Evolutionary conservation across 169 alveolate species (phyloP).

Genomic region (Amoebophrya sp.): DNA sequence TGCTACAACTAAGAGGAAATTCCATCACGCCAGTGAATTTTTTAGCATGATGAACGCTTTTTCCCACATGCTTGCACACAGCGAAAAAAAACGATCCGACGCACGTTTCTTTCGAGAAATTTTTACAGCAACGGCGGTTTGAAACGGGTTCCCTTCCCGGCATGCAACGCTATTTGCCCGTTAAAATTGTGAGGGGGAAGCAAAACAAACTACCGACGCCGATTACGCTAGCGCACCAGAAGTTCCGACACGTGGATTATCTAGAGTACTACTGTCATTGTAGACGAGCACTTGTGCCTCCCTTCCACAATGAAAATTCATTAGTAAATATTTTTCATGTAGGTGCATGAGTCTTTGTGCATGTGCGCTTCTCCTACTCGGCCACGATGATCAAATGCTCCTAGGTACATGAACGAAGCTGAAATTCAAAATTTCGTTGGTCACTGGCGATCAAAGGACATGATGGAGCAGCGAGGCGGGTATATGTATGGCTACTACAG

Average conservation of each 20-base stretch:
- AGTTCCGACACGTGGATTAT: conserved; percentile 95
- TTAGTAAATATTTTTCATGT: too few relatives aligned
- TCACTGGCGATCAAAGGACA: conserved; percentile 78
- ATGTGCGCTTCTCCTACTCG: background rate
- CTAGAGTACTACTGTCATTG: conserved; percentile 68
- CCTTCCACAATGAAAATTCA: too few relatives aligned
- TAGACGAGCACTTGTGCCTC: too few relatives aligned
- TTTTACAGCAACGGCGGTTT: background rate
- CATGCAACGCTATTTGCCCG: background rate
- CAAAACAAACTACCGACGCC: conserved; percentile 13
- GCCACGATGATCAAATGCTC: background rate
- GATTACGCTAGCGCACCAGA: conserved; percentile 80
- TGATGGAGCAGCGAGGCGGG: conserved; percentile 87
- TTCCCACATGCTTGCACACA: background rate
- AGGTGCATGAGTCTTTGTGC: background rate
- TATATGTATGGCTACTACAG: conserved; percentile 95
- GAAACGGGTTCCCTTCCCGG: background rate
- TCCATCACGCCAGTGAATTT: too few relatives aligned
- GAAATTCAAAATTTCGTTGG: conserved; percentile 84
- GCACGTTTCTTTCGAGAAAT: background rate
- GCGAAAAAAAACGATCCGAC: background rate
- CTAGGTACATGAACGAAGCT: conserved; percentile 80
- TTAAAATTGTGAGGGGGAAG: background rate
- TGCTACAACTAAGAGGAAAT: too few relatives aligned
- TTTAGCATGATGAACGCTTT: too few relatives aligned